Conservation (phyloP, 805 yeast genomes). For the Hanseniaspora pseudoguilliermondii region DNA sequence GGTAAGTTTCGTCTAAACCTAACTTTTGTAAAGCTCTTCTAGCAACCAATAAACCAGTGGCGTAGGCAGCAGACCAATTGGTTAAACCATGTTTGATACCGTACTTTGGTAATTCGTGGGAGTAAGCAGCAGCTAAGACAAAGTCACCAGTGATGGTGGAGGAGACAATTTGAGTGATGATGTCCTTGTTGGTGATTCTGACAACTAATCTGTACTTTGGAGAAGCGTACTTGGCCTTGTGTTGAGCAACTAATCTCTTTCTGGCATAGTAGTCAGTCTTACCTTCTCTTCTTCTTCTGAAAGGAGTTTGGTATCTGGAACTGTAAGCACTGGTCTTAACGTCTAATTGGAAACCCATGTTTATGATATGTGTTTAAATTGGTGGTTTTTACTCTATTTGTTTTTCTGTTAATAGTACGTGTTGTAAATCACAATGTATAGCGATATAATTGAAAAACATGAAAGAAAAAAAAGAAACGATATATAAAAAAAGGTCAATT, state of each 20-base stretch:
- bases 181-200: constrained; percentile 99
- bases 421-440: too few relatives aligned
- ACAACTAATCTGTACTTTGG: constrained; percentile 99
- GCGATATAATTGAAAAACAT: too few relatives aligned
- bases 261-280: constrained; percentile 99
- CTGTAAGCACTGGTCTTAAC: constrained; percentile 85
- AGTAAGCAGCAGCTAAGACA: constrained; percentile 94
- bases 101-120: constrained; percentile 96
- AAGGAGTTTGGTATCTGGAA: constrained; percentile 99
- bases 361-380: constrained; percentile 1
- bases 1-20: constrained; percentile 95
- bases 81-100: constrained; percentile 98
- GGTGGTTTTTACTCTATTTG: too few relatives aligned
- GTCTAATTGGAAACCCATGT: constrained; percentile 57
- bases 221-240: constrained; percentile 98
- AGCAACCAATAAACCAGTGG: constrained; percentile 95
- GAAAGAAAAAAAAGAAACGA: too few relatives aligned
- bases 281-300: constrained; percentile 99
- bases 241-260: constrained; percentile 98
- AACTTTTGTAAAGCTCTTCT: constrained; percentile 97
- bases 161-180: constrained; percentile 93
- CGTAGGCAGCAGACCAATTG: constrained; percentile 99
- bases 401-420: too few relatives aligned
- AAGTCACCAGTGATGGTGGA: constrained; percentile 95
- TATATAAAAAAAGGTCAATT: too few relatives aligned